phyloP scores from a whole-genome alignment of 2,329 filamentous ascomycete species.

The Orbilia brochopaga region DNA sequence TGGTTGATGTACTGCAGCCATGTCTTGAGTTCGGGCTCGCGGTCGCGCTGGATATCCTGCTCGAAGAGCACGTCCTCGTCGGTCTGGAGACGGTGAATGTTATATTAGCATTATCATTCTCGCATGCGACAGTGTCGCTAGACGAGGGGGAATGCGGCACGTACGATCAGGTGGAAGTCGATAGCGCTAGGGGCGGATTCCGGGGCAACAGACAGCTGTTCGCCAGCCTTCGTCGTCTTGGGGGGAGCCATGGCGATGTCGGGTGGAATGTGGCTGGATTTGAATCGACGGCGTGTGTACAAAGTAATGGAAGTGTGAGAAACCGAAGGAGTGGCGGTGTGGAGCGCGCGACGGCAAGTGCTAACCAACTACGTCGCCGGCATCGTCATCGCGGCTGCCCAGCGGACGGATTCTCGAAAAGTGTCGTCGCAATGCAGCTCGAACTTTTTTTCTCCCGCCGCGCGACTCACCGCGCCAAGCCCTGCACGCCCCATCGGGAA shows the following conservation, averaged over 20 bases:
- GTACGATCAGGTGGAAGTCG: conserved; percentile 45
- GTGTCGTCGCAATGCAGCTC: conserved; percentile 14
- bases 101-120: conserved; percentile 41
- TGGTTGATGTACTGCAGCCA: conserved; percentile 94
- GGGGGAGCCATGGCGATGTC: conserved; percentile 25
- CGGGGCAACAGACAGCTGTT: conserved; percentile 11
- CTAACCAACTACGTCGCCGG: conserved; percentile 33
- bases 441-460: conserved; percentile 38
- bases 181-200: conserved; percentile 20
- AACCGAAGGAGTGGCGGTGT: conserved; percentile 20
- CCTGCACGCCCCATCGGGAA: not conserved
- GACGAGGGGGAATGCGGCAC: conserved; percentile 10
- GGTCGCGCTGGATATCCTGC: conserved; percentile 87
- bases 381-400: conserved; percentile 15
- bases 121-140: conserved; percentile 12
- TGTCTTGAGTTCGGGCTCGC: conserved; percentile 78
- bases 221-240: conserved; percentile 31
- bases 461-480: conserved; percentile 13
- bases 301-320: not conserved
- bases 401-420: conserved; percentile 12
- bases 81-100: conserved; percentile 61
- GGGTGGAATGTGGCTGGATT: not conserved
- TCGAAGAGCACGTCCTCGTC: conserved; percentile 95
- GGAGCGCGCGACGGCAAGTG: conserved; percentile 23
- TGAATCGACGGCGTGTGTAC: not conserved